Base-by-base conservation (phyloP, 2,329 filamentous ascomycete genomes). In the Colletotrichum eremochloae region DNA sequence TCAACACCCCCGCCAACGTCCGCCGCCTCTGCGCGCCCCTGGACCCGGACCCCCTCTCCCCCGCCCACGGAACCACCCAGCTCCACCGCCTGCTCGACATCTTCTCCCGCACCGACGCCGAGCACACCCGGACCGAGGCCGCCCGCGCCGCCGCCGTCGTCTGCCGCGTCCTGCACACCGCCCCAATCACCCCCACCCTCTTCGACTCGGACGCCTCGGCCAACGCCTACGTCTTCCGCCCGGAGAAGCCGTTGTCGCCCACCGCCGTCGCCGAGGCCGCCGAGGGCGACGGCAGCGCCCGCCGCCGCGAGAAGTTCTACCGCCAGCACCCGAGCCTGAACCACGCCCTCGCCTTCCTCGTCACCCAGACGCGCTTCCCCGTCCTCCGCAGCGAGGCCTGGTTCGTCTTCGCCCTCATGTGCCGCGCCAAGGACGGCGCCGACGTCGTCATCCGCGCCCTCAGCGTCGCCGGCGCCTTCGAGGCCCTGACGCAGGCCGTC, bases 321-420 rank as follows among this genome's bases (percentile, higher is more conserved):
- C 66, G 77, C 1, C 78, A 77, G 33, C 86, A 90, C 76, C 73
- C 75, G 3, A 73, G 81, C 29, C 77, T 90, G 15, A 76, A 79
- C 18, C 76, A 80, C 9, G 81, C 85, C 0, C 81, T 92, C 8
- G 77, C 83, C 1, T 88, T 86, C 75, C 84, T 92, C 36, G 81
- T 90, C 33, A 85, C 82, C 2, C 90, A 92, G 76, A 81, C 79
- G 3, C 90, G 89, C 74, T 92, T 89, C 84, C 87, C 89, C 0
- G 83, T 86, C 2, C 81, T 92, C 2, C 84, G 88, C 24, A 90
- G 88, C 50, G 90, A 92, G 76, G 84, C 86, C 3, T 89, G 89
- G 86, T 91, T 92, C 74, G 85, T 90, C 7, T 84, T 91, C 63
- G 90, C 90, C 2, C 84, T 92, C 44, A 88, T 91, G 84, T 85